These are phyloP conservation scores for Begonia fuchsioides DNA, from an alignment of 306 rosid genomes.

Conservation along the genomic window DNA sequence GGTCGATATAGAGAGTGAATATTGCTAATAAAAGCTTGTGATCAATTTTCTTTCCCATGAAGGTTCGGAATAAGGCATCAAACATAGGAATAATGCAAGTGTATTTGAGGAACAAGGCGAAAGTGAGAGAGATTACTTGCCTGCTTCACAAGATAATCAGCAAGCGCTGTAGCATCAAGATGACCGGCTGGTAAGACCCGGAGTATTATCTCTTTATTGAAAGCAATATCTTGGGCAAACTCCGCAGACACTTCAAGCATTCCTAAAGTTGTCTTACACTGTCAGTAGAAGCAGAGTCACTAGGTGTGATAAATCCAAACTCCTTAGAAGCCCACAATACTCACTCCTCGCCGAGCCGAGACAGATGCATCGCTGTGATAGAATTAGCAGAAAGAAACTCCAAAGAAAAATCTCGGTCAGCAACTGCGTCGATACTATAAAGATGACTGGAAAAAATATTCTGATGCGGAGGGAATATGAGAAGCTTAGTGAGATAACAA, in stretches of 20 bases:
- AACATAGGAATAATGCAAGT: background rate
- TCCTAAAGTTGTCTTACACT: constrained; percentile 77
- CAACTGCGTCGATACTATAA: constrained; percentile 88
- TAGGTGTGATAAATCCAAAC: constrained; percentile 83
- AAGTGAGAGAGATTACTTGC: constrained; percentile 14
- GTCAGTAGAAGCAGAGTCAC: constrained; percentile 91
- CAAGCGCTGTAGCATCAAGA: constrained; percentile 98
- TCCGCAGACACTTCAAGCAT: constrained; percentile 97
- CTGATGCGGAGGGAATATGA: too few species aligned
- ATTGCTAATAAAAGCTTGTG: too few species aligned
- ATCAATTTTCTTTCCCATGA: too few species aligned
- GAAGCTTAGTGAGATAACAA: too few species aligned
- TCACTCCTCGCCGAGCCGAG: constrained; percentile 99
- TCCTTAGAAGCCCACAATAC: constrained; percentile 98
- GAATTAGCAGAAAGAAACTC: constrained; percentile 87
- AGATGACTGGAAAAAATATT: too few species aligned
- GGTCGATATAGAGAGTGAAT: too few species aligned
- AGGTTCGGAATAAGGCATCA: too few species aligned
- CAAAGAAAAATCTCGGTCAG: constrained; percentile 78
- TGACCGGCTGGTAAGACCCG: constrained; percentile 85
- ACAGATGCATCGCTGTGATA: constrained; percentile 82
- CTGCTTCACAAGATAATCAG: constrained; percentile 94
- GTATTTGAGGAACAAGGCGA: too few species aligned
- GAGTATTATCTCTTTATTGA: constrained; percentile 59
- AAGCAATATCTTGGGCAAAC: constrained; percentile 71